Evolutionary conservation across 2,329 filamentous ascomycete genomes (phyloP).

Genomic region (Spiromastix sp.): DNA sequence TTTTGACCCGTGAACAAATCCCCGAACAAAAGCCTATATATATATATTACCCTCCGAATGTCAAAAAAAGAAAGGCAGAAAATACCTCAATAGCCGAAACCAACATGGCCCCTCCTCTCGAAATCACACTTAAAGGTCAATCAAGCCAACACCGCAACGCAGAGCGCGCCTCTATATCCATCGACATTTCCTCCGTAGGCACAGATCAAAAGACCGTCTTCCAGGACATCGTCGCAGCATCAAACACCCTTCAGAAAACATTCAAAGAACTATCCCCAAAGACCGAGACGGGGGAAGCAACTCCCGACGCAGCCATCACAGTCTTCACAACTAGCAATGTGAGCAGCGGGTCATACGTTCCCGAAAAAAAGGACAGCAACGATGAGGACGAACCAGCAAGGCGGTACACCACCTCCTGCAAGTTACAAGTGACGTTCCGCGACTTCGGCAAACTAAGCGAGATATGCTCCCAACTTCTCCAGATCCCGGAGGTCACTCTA

Average conservation of each 20-base stretch:
- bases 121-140: constrained; percentile 1
- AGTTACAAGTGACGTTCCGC: constrained; percentile 15
- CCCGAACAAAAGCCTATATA: too few species aligned
- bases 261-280: constrained; percentile 7
- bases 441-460: constrained; percentile 15
- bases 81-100: too few species aligned
- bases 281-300: constrained; percentile 4
- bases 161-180: not conserved
- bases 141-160: not conserved
- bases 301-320: constrained; percentile 13
- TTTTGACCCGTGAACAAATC: too few species aligned
- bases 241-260: not conserved
- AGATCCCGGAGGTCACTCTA: constrained; percentile 15
- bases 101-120: too few species aligned
- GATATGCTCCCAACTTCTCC: constrained; percentile 12
- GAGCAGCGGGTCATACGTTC: not conserved
- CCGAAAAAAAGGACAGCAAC: constrained; percentile 7
- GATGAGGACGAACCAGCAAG: constrained; percentile 7
- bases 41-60: too few species aligned
- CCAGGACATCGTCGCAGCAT: constrained; percentile 1
- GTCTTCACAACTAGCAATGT: constrained; percentile 10
- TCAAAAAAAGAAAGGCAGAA: too few species aligned
- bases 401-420: constrained; percentile 13
- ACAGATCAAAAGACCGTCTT: not conserved
- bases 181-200: not conserved